Evolutionary conservation across 2,329 filamentous ascomycete genomes (phyloP).

Genomic region (Elsinoe necatrix): DNA sequence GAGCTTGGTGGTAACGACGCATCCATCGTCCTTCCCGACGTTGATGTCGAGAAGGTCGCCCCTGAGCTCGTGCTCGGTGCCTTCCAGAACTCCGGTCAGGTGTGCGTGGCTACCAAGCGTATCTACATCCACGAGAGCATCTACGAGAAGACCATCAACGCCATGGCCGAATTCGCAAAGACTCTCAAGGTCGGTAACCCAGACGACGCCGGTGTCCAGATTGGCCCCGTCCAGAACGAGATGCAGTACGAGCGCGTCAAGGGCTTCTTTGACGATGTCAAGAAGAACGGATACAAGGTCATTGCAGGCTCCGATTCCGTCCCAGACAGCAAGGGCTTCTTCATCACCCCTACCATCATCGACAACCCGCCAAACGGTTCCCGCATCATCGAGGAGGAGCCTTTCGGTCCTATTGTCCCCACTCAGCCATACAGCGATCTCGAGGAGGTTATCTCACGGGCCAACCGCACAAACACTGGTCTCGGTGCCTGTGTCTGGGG

Average conservation of each 20-base stretch:
- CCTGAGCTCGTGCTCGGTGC: conserved; percentile 44
- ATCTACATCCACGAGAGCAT: conserved; percentile 51
- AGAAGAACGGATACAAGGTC: conserved; percentile 41
- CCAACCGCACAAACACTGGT: conserved; percentile 43
- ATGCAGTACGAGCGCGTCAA: conserved; percentile 49
- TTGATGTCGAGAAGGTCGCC: conserved; percentile 45
- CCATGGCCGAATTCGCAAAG: conserved; percentile 39
- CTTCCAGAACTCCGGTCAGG: conserved; percentile 52
- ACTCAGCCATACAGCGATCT: conserved; percentile 39
- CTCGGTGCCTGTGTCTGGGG: conserved; percentile 49
- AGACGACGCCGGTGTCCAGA: conserved; percentile 36
- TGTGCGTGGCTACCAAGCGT: conserved; percentile 47
- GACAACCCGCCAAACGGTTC: conserved; percentile 37
- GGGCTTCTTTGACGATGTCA: conserved; percentile 32
- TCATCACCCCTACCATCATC: conserved; percentile 38
- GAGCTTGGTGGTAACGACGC: conserved; percentile 57
- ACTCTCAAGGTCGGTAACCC: conserved; percentile 37
- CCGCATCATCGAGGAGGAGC: conserved; percentile 41
- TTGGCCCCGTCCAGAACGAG: conserved; percentile 52
- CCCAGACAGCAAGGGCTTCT: conserved; percentile 33
- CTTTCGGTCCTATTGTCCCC: conserved; percentile 44
- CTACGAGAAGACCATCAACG: conserved; percentile 41
- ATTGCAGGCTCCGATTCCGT: conserved; percentile 47
- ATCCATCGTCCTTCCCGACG: conserved; percentile 50
- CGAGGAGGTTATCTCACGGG: conserved; percentile 40